Base-by-base conservation (phyloP, 495 filamentous ascomycete genomes). In the Chaetomium cochliodes region DNA sequence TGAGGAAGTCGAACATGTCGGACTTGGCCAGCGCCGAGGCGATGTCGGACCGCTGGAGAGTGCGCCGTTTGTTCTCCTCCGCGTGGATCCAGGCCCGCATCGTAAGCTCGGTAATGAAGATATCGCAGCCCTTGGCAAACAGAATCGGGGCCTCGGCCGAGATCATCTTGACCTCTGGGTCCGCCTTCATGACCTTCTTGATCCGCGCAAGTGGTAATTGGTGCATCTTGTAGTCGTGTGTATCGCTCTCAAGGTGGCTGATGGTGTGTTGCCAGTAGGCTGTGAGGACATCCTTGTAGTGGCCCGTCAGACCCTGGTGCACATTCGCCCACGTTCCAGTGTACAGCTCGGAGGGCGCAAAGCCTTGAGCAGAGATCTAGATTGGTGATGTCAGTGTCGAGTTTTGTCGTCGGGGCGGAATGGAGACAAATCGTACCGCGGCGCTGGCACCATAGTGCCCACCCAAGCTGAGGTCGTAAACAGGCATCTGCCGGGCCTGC, bases 21-120 rank as follows among this genome's bases (percentile, higher is more conserved):
- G 92, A 96, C 79, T 98, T 98, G 62, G 92, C 90, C 37, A 98
- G 83, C 18, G 94, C 94, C 28, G 90, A 92, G 57, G 94, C 94
- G 74, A 98, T 98, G 72, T 98, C 94, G 53, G 91, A 96, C 51
- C 94, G 87, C 77, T 98, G 94, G 41, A 98, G 82, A 2, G 94
- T 98, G 15, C 94, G 88, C 16, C 94, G 85, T 81, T 98, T 98
- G 82, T 98, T 98, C 76, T 98, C 94, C 73, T 98, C 94, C 5
- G 94, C 94, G 70, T 98, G 94, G 28, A 98, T 98, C 94, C 94
- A 98, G n/a, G 94, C 94, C 56, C 94, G 91, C 94, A 98, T 98
- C 1, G 94, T 98, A 52, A 98, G 82, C 76, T 98, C 94, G 4
- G 94, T 98, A 72, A 98, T 98, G 79, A 98, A 98, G 71, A 98